Base-by-base conservation (phyloP, 345 rosid genomes). In the Melastoma malabathricum region DNA sequence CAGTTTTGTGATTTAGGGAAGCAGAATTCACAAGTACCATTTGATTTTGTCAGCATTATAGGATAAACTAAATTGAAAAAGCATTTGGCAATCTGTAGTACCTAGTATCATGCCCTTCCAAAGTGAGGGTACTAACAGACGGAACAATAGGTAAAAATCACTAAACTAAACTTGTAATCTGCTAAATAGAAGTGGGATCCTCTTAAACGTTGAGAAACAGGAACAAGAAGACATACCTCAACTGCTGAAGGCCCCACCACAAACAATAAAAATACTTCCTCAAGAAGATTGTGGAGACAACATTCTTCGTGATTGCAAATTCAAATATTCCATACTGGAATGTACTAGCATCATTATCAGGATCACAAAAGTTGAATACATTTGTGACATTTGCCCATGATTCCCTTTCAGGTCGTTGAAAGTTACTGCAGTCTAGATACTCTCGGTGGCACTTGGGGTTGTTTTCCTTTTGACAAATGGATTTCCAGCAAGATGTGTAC, bases 221-320 rank as follows among this genome's bases (percentile, higher is more conserved):
- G 38, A 29, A 29, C 2, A 29, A 29, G 38, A 10, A 29, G 9
- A 29, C 38, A 29, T 10, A 83, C 98, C 96, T 90, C 62, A 90
- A 67, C 54, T 86, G 83, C 77, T 86, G 98, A 43, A 90, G 65
- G 13, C 96, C 98, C 82, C 88, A 90, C 98, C 96, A 90, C 50
- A 90, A 66, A 67, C 94, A 90, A 59, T 80, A 90, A 63, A 80
- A 72, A 64, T 86, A 90, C 56, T 84, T 90, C 64, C 72, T 70
- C 47, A 75, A 10, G 56, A 90, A 83, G 1, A 59, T 64, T 5
- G 86, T 69, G 15, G 92, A 76, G 47, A 86, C 69, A 0, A 86
- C 83, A 1, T 71, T 68, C 48, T 90, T 86, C 8, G 34, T 71
- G 50, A 86, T 57, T 48, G 92, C 94, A 59, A 61, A 65, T 34